Base-by-base conservation (phyloP, 1,284 basidiomycete genomes). In the Ceratobasidium sp. region DNA sequence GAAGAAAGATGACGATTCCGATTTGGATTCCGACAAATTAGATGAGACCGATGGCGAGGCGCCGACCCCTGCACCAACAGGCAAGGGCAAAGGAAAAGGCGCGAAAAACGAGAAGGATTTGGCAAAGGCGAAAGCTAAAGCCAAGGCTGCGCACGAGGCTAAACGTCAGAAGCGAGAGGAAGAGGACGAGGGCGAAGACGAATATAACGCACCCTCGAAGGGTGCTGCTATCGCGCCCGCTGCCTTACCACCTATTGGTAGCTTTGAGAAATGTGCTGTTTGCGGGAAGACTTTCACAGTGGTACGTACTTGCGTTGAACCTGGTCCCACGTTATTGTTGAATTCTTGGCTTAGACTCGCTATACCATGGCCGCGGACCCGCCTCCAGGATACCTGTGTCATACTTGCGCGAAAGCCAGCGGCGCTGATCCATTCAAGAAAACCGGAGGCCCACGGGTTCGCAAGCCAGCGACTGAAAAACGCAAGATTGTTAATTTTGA, bases 231-330 rank as follows among this genome's bases (percentile, higher is more conserved):
- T 84, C 1, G 82, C 83, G 58, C 75, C 80, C 5, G 82, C 81
- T 51, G 83, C 87, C 0, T 92, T 93, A 79, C 94, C 94, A 2
- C 87, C 91, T 0, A 89, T 93, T 0, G 97, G 97, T 0, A 92
- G 91, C 82, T 94, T 97, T 78, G 92, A 93, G 82, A 87, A 89
- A 20, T 99, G 97, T 82, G 94, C 91, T 1, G 90, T 90, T 79
- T 99, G 97, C 85, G 88, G 89, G 72, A 93, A 93, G 78, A 90
- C 92, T 82, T 98, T 98, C 84, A 97, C 96, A 23, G 94, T 97
- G 82, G 95, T 98, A 86, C 79, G 95, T 88, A 39, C 33, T 53
- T 71, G 51, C 53, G 40, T 81, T 15, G 33, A 18, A 72, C 55
- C 42, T 58, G 51, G 58, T 44, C 15, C 13, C 18, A 40, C 51